These are phyloP conservation scores for Nephelium lappaceum DNA, from an alignment of 345 rosid species.

Conservation along the genomic window DNA sequence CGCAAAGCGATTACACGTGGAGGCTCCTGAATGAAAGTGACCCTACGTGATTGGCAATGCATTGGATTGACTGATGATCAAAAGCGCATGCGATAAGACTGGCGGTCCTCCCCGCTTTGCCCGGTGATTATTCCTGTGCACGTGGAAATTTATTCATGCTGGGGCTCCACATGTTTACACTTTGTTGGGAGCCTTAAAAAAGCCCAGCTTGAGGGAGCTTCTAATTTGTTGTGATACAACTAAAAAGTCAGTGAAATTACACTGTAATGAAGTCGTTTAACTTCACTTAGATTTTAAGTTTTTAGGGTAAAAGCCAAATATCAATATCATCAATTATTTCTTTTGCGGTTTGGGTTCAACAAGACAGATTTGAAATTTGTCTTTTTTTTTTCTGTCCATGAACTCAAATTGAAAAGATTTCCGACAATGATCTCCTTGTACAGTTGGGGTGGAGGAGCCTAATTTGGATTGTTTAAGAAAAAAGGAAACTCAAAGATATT, in stretches of 20 bases:
- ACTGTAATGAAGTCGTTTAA: too few species aligned
- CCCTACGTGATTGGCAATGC: slow-evolving; percentile 6
- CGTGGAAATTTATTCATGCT: slow-evolving; percentile 11
- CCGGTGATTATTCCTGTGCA: slow-evolving; percentile 10
- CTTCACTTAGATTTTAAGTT: neutral
- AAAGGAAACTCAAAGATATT: too few species aligned
- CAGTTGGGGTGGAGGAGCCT: neutral
- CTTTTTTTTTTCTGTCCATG: neutral
- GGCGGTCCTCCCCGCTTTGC: slow-evolving; percentile 7
- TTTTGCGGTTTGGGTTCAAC: neutral
- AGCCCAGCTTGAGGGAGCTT: neutral
- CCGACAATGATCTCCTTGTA: neutral
- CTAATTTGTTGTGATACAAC: neutral
- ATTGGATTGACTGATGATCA: neutral
- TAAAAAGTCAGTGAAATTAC: neutral
- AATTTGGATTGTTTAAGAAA: too few species aligned
- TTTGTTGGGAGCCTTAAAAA: neutral
- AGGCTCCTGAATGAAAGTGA: neutral
- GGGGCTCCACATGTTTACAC: slow-evolving; percentile 16
- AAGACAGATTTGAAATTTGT: neutral
- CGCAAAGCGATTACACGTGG: neutral
- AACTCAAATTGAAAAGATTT: neutral
- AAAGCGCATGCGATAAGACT: neutral
- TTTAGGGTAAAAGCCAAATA: neutral
- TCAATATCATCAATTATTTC: neutral